Conservation (phyloP, 306 rosid genomes). For the Lagenaria siceraria region DNA sequence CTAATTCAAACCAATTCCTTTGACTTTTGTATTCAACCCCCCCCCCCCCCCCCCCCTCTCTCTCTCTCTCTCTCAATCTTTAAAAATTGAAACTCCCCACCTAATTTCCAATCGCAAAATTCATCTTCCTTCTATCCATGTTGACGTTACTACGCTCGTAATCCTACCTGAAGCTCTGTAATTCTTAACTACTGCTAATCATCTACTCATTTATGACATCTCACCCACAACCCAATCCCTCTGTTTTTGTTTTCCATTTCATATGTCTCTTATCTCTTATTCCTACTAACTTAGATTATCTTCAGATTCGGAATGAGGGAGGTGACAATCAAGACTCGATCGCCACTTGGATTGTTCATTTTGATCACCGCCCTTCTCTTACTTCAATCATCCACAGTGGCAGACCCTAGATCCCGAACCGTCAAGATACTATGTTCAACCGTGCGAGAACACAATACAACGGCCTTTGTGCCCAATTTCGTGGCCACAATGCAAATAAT, state of each 20-base stretch:
- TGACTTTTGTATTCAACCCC: constrained; percentile 2
- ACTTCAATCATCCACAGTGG: constrained; percentile 20
- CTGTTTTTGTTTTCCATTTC: background rate
- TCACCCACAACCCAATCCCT: background rate
- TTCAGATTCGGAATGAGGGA: background rate
- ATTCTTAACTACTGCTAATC: too few species aligned
- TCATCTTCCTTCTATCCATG: background rate
- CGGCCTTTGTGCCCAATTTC: constrained; percentile 48
- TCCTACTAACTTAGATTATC: background rate
- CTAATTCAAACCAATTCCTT: background rate
- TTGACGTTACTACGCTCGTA: background rate
- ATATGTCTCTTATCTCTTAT: background rate
- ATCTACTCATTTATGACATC: too few species aligned
- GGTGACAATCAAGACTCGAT: constrained; percentile 22
- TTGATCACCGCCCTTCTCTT: constrained; percentile 15
- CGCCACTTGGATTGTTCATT: constrained; percentile 13
- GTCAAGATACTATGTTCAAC: constrained; percentile 34
- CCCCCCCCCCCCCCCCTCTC: background rate
- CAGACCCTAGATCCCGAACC: constrained; percentile 63
- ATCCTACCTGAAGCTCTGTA: background rate
- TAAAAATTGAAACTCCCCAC: background rate
- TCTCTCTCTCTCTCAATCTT: background rate
- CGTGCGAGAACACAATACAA: constrained; percentile 39
- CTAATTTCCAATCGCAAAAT: background rate
- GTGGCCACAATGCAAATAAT: constrained; percentile 67